A percentile compares a stretch with the other conserved stretches of the same genome.
Evolutionary conservation across 2,329 filamentous ascomycete genomes (phyloP).

Genomic region (Raffaelea deltoideospora): DNA sequence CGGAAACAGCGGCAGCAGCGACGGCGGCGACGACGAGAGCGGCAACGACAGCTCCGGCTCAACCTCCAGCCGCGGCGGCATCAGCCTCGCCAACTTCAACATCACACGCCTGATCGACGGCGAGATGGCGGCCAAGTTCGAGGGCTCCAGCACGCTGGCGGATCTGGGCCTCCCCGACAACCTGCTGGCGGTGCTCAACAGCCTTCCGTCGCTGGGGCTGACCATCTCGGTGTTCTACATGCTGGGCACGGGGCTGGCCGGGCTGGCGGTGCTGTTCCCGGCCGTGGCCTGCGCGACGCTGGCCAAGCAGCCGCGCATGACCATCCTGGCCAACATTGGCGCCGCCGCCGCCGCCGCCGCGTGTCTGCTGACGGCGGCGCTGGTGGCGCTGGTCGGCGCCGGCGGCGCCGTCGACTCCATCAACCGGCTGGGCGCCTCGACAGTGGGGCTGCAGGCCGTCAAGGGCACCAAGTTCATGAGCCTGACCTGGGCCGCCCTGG

Average conservation of each 20-base stretch:
- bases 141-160: slow-evolving; percentile 26
- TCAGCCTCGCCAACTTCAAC: slow-evolving; percentile 17
- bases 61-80: too few species aligned
- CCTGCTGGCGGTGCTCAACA: slow-evolving; percentile 30
- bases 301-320: slow-evolving; percentile 6
- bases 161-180: slow-evolving; percentile 28
- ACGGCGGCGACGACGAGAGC: too few species aligned
- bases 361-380: slow-evolving; percentile 7
- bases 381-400: slow-evolving; percentile 6
- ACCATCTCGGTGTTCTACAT: slow-evolving; percentile 33
- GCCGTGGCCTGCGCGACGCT: slow-evolving; percentile 17
- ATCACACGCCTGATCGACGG: slow-evolving; percentile 30
- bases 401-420: slow-evolving; percentile 7
- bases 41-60: too few species aligned
- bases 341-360: slow-evolving; percentile 20
- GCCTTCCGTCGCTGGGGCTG: slow-evolving; percentile 33
- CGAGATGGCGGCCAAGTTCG: slow-evolving; percentile 20
- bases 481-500: slow-evolving; percentile 32
- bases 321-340: slow-evolving; percentile 21
- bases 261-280: slow-evolving; percentile 27
- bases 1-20: too few species aligned
- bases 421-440: slow-evolving; percentile 18
- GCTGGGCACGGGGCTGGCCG: slow-evolving; percentile 25
- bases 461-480: slow-evolving; percentile 27
- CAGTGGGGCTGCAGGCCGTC: slow-evolving; percentile 27